These are phyloP conservation scores for Tolypocladium pustulatum DNA, from an alignment of 2,329 filamentous ascomycete species.

Conservation along the genomic window DNA sequence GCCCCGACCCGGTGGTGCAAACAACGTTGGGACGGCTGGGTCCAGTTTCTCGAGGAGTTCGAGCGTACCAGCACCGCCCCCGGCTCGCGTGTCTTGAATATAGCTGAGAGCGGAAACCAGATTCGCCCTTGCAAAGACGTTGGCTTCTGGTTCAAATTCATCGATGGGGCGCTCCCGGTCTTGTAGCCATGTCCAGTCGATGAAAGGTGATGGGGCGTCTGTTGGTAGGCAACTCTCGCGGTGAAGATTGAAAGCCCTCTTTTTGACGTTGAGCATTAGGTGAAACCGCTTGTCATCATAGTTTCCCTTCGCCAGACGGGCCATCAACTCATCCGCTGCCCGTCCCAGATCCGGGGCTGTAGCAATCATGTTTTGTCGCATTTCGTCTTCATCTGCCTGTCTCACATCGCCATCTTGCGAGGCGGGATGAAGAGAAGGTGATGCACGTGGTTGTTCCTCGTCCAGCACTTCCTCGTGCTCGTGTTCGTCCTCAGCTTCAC, in stretches of 20 bases:
- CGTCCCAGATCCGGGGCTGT: constrained; percentile 1
- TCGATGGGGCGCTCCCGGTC: not conserved
- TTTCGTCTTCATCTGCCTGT: not conserved
- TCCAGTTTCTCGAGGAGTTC: constrained; percentile 21
- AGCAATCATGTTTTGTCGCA: not conserved
- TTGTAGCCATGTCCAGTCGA: constrained; percentile 14
- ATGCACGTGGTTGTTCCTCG: too few species aligned
- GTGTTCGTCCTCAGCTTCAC: not conserved
- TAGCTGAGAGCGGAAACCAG: constrained; percentile 22
- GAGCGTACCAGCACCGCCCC: constrained; percentile 6
- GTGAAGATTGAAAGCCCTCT: not conserved
- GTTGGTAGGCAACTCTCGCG: not conserved
- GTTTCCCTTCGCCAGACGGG: not conserved
- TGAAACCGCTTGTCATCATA: not conserved
- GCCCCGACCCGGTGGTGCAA: constrained; percentile 10
- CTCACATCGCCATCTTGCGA: too few species aligned
- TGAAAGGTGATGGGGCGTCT: constrained; percentile 10
- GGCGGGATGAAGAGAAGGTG: too few species aligned
- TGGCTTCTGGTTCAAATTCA: not conserved
- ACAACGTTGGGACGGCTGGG: constrained; percentile 16
- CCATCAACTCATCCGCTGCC: constrained; percentile 3
- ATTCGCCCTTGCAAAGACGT: constrained; percentile 21
- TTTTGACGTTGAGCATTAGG: not conserved
- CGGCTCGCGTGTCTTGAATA: constrained; percentile 8
- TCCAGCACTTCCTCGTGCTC: too few species aligned